phyloP scores from a whole-genome alignment of 2,329 filamentous ascomycete genomes.

The Fusarium sp. region DNA sequence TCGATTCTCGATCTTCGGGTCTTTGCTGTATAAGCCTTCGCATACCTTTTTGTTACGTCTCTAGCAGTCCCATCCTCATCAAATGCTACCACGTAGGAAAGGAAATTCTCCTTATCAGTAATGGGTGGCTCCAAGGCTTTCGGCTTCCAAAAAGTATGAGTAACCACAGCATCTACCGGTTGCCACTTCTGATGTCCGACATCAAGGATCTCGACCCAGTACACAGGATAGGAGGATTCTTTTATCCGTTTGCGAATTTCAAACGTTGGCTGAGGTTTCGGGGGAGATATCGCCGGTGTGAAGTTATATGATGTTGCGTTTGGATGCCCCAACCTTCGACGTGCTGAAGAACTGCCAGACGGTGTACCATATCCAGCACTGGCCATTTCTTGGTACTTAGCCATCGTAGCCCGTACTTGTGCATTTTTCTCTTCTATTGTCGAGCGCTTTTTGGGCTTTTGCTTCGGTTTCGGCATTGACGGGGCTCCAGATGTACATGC shows the following conservation, averaged over 20 bases:
- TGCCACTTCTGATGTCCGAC: slow-evolving; percentile 90
- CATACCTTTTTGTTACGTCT: slow-evolving; percentile 89
- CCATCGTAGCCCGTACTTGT: slow-evolving; percentile 50
- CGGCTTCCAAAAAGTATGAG: slow-evolving; percentile 76
- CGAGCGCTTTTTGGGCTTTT: slow-evolving; percentile 37
- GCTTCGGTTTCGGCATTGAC: slow-evolving; percentile 53
- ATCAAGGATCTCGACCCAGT: slow-evolving; percentile 94
- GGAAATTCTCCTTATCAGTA: slow-evolving; percentile 75
- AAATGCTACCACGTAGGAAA: slow-evolving; percentile 87
- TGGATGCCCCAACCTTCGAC: slow-evolving; percentile 61
- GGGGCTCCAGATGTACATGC: slow-evolving; percentile 68
- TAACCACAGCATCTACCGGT: slow-evolving; percentile 84
- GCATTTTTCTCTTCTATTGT: slow-evolving; percentile 46
- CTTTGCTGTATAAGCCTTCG: slow-evolving; percentile 89
- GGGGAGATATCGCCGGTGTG: slow-evolving; percentile 53
- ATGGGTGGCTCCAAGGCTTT: slow-evolving; percentile 83
- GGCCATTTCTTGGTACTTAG: slow-evolving; percentile 49
- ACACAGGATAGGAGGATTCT: slow-evolving; percentile 83
- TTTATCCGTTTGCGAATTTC: slow-evolving; percentile 56
- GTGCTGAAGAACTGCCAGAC: slow-evolving; percentile 49
- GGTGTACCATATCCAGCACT: slow-evolving; percentile 42
- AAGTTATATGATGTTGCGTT: slow-evolving; percentile 62
- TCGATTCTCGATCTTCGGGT: slow-evolving; percentile 86
- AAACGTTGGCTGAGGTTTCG: slow-evolving; percentile 43
- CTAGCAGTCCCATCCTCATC: slow-evolving; percentile 78